phyloP scores from a whole-genome alignment of 495 filamentous ascomycete species.

The Halenospora varia region DNA sequence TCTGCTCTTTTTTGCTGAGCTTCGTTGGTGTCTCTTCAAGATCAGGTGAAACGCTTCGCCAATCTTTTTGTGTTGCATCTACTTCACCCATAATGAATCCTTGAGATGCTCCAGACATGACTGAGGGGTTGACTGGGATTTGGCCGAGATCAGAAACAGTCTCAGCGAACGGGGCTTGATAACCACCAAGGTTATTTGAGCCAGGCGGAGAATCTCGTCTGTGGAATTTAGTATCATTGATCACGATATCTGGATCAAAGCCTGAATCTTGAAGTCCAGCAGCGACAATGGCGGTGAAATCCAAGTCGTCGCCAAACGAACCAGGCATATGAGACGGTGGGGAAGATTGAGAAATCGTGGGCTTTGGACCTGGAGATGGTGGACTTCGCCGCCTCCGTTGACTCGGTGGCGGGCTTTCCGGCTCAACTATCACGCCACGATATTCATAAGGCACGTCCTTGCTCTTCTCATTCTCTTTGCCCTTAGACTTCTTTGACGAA shows the following conservation, averaged over 20 bases:
- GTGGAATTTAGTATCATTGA: conserved; percentile 59
- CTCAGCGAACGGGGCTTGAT: conserved; percentile 43
- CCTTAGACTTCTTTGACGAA: conserved; percentile 11
- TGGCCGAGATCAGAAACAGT: conserved; percentile 33
- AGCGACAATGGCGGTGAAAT: conserved; percentile 67
- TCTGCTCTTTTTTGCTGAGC: conserved; percentile 33
- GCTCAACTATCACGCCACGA: conserved; percentile 19
- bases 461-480: conserved; percentile 20
- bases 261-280: conserved; percentile 63
- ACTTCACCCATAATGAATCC: conserved; percentile 21
- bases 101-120: neutral
- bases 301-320: conserved; percentile 54
- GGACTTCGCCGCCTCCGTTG: conserved; percentile 3
- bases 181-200: conserved; percentile 44
- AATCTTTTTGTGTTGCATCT: conserved; percentile 16
- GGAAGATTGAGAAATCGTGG: conserved; percentile 3
- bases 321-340: conserved; percentile 39
- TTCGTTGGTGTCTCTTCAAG: conserved; percentile 22
- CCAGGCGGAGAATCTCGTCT: conserved; percentile 61
- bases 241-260: conserved; percentile 68
- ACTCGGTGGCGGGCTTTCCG: conserved; percentile 8
- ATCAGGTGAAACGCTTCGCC: conserved; percentile 18
- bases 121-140: neutral
- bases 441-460: conserved; percentile 22
- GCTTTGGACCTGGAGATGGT: conserved; percentile 17